A percentile compares a stretch with the other conserved stretches of the same genome.
These are phyloP conservation scores for Zanthoxylum bungeanum DNA, from an alignment of 345 rosid genomes.

Conservation along the genomic window DNA sequence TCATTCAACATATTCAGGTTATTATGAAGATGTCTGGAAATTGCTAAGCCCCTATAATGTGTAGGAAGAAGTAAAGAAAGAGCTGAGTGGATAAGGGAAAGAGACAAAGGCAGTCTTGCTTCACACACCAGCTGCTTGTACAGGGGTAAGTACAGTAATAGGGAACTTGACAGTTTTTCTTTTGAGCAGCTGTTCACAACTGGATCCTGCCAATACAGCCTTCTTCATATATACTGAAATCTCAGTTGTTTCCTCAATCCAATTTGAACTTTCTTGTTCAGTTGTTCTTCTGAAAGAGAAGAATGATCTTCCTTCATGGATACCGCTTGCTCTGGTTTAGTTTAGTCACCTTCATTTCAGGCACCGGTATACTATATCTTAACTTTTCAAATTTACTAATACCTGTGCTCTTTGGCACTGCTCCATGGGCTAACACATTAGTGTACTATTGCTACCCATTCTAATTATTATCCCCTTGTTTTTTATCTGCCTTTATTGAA, in stretches of 20 bases:
- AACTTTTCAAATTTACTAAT: not conserved
- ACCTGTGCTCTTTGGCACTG: not conserved
- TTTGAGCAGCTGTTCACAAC: not conserved
- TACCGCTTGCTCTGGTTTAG: not conserved
- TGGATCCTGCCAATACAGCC: not conserved
- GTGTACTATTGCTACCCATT: not conserved
- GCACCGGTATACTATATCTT: not conserved
- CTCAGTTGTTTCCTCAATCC: not conserved
- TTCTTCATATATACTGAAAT: not conserved
- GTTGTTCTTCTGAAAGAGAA: not conserved
- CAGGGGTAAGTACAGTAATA: not conserved
- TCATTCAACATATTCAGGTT: not conserved
- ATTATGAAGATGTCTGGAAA: not conserved
- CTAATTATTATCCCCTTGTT: conserved; percentile 7
- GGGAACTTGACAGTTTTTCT: not conserved
- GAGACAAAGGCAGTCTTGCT: not conserved
- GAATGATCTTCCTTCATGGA: not conserved
- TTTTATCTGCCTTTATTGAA: not conserved
- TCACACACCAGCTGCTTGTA: not conserved
- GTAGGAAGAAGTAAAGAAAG: not conserved
- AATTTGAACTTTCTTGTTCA: not conserved
- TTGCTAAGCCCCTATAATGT: not conserved
- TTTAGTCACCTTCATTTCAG: not conserved
- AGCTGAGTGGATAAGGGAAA: not conserved
- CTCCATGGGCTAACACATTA: not conserved